A percentile compares a stretch with the other conserved stretches of the same genome.
Conservation (phyloP, 2,329 filamentous ascomycete species). For the Chaetothyriales sp. region DNA sequence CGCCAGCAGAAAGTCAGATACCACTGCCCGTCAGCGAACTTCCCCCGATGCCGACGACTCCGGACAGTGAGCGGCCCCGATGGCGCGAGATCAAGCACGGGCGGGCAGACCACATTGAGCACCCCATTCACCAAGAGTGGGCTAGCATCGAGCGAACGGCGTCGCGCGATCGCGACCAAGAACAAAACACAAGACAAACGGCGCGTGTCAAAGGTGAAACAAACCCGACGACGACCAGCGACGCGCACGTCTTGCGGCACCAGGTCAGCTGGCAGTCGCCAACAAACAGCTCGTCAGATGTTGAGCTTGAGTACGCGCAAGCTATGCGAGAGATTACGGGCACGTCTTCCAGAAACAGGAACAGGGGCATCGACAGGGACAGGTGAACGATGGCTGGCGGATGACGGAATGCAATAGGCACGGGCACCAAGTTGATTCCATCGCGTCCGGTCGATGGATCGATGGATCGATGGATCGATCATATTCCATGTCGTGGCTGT, state of each 20-base stretch:
- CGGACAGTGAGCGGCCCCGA: slow-evolving; percentile 8
- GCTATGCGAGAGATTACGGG: slow-evolving; percentile 15
- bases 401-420: slow-evolving; percentile 1
- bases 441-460: not conserved
- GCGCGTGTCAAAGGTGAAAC: not conserved
- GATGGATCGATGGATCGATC: not conserved
- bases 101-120: slow-evolving; percentile 8
- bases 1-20: slow-evolving; percentile 7
- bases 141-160: slow-evolving; percentile 10
- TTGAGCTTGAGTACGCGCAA: slow-evolving; percentile 16
- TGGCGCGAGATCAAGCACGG: slow-evolving; percentile 11
- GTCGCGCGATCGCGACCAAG: slow-evolving; percentile 16
- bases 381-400: slow-evolving; percentile 1
- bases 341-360: slow-evolving; percentile 10
- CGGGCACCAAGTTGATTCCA: not conserved
- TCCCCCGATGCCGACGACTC: slow-evolving; percentile 7
- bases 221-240: slow-evolving; percentile 2
- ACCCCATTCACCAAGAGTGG: slow-evolving; percentile 2
- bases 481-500: not conserved
- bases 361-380: slow-evolving; percentile 4
- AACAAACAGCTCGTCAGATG: slow-evolving; percentile 12
- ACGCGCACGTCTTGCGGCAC: slow-evolving; percentile 8
- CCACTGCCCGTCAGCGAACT: slow-evolving; percentile 7
- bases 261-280: slow-evolving; percentile 9
- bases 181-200: slow-evolving; percentile 12